These are phyloP conservation scores for Protomyces lactucae-debilis DNA, from an alignment of 1,139 yeast species.

Conservation along the genomic window DNA sequence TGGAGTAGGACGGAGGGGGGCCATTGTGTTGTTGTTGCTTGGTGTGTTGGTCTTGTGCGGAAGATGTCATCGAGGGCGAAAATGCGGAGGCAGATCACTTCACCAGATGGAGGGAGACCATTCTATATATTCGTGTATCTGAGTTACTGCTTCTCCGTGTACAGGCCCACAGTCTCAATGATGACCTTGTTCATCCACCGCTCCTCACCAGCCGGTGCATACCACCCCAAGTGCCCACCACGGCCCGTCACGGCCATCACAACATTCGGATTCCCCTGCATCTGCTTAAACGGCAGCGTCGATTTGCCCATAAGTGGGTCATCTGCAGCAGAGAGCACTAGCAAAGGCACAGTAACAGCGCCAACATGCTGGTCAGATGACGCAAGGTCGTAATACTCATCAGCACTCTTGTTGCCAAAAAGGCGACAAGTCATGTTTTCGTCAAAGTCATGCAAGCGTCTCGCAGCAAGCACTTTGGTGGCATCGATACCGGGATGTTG, in stretches of 20 bases:
- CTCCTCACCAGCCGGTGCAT: constrained; percentile 52
- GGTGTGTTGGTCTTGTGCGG: background rate
- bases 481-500: constrained; percentile 42
- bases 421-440: constrained; percentile 63
- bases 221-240: constrained; percentile 86
- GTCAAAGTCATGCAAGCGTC: constrained; percentile 60
- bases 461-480: constrained; percentile 38
- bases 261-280: constrained; percentile 62
- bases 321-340: constrained; percentile 66
- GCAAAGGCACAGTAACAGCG: constrained; percentile 58
- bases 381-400: constrained; percentile 67
- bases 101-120: too few relatives aligned
- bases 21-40: background rate
- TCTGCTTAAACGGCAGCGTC: constrained; percentile 61
- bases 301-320: constrained; percentile 69
- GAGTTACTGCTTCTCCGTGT: background rate
- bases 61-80: too few relatives aligned
- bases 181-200: constrained; percentile 72
- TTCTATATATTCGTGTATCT: background rate
- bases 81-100: too few relatives aligned
- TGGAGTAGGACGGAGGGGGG: background rate
- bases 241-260: constrained; percentile 61
- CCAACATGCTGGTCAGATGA: constrained; percentile 58
- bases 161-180: constrained; percentile 46
- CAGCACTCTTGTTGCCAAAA: constrained; percentile 65